phyloP scores from a whole-genome alignment of 192 early-diverging fungal genomes.

The Backusella luteola region DNA sequence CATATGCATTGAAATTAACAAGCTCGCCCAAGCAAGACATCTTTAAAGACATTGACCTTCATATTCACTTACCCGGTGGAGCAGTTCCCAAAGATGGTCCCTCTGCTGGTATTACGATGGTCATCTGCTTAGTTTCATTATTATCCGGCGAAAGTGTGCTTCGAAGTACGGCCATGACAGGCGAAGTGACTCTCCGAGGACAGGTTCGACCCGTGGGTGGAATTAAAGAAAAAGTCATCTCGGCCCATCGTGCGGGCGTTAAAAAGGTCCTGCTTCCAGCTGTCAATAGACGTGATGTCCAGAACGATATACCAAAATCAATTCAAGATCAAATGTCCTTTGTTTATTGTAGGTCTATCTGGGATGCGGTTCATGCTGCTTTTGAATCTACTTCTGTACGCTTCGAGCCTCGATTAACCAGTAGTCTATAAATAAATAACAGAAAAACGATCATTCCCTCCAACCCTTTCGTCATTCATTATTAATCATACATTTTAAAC shows the following conservation, averaged over 20 bases:
- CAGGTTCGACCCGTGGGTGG: conserved; percentile 81
- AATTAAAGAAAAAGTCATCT: conserved; percentile 84
- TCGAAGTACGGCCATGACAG: conserved; percentile 75
- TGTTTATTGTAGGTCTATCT: conserved; percentile 58
- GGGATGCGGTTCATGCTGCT: conserved; percentile 58
- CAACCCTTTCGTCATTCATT: background rate
- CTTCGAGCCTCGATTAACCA: background rate
- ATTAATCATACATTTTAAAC: background rate
- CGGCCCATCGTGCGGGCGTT: conserved; percentile 76
- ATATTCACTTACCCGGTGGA: conserved; percentile 83
- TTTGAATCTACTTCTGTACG: conserved; percentile 22
- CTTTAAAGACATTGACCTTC: conserved; percentile 54
- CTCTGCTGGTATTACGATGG: conserved; percentile 60
- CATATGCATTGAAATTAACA: conserved; percentile 52
- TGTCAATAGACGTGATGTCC: conserved; percentile 67
- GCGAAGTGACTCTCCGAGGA: conserved; percentile 82
- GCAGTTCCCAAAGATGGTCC: conserved; percentile 85
- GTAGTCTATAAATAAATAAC: background rate
- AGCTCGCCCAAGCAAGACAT: conserved; percentile 41
- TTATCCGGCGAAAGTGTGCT: conserved; percentile 55
- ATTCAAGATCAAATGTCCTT: conserved; percentile 64
- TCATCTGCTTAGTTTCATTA: conserved; percentile 75
- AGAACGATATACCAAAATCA: conserved; percentile 64
- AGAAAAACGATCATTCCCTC: background rate
- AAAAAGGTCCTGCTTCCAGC: conserved; percentile 66